phyloP scores from a whole-genome alignment of 345 rosid species.

The Eucalyptus regnans region DNA sequence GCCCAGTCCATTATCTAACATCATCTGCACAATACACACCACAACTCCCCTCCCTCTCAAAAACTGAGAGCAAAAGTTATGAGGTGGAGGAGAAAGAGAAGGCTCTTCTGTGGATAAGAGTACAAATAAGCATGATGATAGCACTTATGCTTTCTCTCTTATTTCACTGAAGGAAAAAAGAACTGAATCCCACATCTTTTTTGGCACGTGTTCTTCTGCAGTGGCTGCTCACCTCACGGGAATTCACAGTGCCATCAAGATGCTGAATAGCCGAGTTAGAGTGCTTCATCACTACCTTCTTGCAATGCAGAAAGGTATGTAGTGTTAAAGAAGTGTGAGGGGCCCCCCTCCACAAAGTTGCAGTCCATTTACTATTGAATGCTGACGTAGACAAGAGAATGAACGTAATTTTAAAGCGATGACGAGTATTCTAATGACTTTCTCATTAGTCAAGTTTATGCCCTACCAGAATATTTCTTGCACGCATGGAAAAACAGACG shows the following conservation, averaged over 20 bases:
- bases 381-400: neutral
- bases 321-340: neutral
- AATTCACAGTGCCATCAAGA: constrained; percentile 96
- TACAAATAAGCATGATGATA: neutral
- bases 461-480: neutral
- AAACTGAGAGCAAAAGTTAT: neutral
- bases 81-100: neutral
- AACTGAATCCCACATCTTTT: neutral
- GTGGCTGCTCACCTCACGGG: constrained; percentile 99
- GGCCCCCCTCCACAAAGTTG: neutral
- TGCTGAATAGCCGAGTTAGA: constrained; percentile 88
- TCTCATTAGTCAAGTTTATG: neutral
- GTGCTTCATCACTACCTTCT: constrained; percentile 87
- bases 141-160: neutral
- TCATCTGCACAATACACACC: neutral
- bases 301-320: constrained; percentile 83
- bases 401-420: neutral
- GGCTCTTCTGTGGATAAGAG: neutral
- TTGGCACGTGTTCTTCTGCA: constrained; percentile 12
- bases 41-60: neutral
- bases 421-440: neutral
- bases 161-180: neutral
- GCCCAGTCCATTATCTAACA: neutral
- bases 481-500: neutral
- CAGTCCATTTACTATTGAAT: neutral